A percentile compares a stretch with the other conserved stretches of the same genome.
These are phyloP conservation scores for Dendrobium chrysotoxum DNA, from an alignment of 106 monocot genomes.

Conservation along the genomic window DNA sequence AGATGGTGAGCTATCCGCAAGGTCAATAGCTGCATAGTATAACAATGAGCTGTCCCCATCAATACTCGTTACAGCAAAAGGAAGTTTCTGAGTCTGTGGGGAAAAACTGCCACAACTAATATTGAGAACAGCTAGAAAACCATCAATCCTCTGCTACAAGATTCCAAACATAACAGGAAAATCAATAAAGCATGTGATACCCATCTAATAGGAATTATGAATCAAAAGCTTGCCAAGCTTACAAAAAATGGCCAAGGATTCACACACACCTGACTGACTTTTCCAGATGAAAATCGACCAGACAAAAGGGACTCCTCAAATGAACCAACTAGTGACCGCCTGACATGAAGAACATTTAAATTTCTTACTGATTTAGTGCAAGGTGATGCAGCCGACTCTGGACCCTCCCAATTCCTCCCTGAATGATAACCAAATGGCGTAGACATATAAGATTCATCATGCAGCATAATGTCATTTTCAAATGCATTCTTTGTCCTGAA, in stretches of 20 bases:
- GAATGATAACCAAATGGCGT: slow-evolving; percentile 11
- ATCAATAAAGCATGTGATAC: background rate
- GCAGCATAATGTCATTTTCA: slow-evolving; percentile 18
- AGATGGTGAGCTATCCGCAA: slow-evolving; percentile 40
- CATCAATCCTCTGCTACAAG: slow-evolving; percentile 71
- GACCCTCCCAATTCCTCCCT: slow-evolving; percentile 12
- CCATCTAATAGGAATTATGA: background rate
- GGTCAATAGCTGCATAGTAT: slow-evolving; percentile 88
- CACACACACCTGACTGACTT: slow-evolving; percentile 59
- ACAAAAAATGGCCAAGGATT: background rate
- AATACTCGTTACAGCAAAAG: slow-evolving; percentile 77
- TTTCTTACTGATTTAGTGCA: slow-evolving; percentile 29
- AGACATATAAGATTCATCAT: slow-evolving; percentile 38
- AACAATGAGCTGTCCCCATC: slow-evolving; percentile 80
- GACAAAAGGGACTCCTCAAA: slow-evolving; percentile 99
- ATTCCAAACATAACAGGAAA: slow-evolving; percentile 13
- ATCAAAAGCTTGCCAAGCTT: background rate
- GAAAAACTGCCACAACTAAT: slow-evolving; percentile 82
- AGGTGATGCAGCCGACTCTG: slow-evolving; percentile 22
- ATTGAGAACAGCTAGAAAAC: slow-evolving; percentile 87
- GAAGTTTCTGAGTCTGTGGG: slow-evolving; percentile 70
- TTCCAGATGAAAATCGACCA: slow-evolving; percentile 62
- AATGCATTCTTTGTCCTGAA: slow-evolving; percentile 13
- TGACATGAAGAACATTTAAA: slow-evolving; percentile 33
- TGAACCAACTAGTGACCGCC: slow-evolving; percentile 93